Conservation (phyloP, 768 basidiomycete species). For the Suillus plorans region DNA sequence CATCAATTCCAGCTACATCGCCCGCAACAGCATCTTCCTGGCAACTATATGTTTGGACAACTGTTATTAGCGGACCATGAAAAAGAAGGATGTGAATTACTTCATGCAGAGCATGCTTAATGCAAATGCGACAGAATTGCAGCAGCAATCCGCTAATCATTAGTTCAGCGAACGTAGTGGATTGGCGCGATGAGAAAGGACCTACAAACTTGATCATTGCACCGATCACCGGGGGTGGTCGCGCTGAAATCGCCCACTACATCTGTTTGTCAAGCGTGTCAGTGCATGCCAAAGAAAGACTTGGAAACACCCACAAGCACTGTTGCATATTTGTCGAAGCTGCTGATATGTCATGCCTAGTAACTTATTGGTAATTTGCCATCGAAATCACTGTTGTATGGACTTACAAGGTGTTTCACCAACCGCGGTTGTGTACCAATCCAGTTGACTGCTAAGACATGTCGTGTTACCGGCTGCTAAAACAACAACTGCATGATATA, state of each 20-base stretch:
- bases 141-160: conserved; percentile 17
- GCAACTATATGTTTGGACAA: conserved; percentile 11
- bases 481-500: not conserved
- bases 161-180: not conserved
- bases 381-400: not conserved
- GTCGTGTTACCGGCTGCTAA: conserved; percentile 15
- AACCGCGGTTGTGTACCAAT: conserved; percentile 23
- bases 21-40: conserved; percentile 16
- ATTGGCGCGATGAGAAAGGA: not conserved
- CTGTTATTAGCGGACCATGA: not conserved
- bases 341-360: conserved; percentile 25
- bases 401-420: conserved; percentile 25
- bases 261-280: not conserved
- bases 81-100: conserved; percentile 5
- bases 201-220: conserved; percentile 6
- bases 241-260: not conserved
- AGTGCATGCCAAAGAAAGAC: not conserved
- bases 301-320: conserved; percentile 12
- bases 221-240: conserved; percentile 3
- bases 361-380: not conserved
- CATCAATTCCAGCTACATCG: conserved; percentile 2
- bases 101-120: conserved; percentile 28
- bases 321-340: conserved; percentile 23
- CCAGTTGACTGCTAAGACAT: conserved; percentile 13
- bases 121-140: conserved; percentile 22